Evolutionary conservation across 441 rosid genomes (phyloP), one percentile per base, ranked within the genome.

Genomic region (Gossypium lobatum): DNA sequence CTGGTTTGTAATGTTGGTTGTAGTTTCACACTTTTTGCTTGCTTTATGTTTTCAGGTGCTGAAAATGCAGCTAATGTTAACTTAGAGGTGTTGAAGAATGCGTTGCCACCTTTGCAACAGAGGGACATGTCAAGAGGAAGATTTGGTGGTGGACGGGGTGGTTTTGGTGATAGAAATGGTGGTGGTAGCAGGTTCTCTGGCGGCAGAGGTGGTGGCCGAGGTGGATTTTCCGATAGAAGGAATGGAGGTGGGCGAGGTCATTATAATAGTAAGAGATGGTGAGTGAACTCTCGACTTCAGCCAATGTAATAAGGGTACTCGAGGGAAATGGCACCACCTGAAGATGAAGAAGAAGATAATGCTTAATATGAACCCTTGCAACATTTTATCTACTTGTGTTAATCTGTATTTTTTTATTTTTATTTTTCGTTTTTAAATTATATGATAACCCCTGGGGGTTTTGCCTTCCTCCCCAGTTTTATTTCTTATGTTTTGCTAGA

Each of bases 91-190:
- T 70, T 95, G 65, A 87, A 71, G 54, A 23, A 87, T 64, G 76
- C 83, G 62, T 63, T 95, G 83, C 99, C 99, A 14, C 80, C 78
- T 6, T 83, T 95, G 74, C 95, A 93, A 80, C 91, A 88, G 85
- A 88, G 85, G 74, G 93, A 93, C 0, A 82, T 74, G 76, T 71
- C 88, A 26, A 89, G 85, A 52, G 92, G 93, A 77, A 80, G 97
- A 79, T 88, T 76, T 14, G 71, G 90, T 31, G 78, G 86, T 23
- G 83, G 85, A 10, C 58, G 78, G 5, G 86, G 86, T 72, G 82
- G 88, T 18, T 78, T 77, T 52, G 55, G 80, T 71, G 71, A 82
- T 39, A 78, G 77, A 70, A 57, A 76, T 61, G 75, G 77, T 16
- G 72, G 90, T 8, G 78, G 89, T 63, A 85, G 88, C 14, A 45